Percentiles rank a stretch among this genome's conserved stretches.
phyloP scores from a whole-genome alignment of 1,284 basidiomycete species.

The Ceratobasidium theobromae region DNA sequence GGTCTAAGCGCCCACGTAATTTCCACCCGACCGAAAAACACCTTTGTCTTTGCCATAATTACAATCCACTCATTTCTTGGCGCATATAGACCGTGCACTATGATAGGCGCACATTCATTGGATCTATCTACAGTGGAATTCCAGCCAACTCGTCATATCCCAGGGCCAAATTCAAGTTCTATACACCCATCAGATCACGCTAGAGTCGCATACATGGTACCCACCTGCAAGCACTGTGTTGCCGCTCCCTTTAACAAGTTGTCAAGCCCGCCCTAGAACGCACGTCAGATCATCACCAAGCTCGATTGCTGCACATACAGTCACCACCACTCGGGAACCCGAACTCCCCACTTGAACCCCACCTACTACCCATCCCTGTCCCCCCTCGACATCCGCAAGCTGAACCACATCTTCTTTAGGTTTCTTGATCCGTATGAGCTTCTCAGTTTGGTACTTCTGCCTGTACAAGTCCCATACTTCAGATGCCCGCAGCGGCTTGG shows the following conservation, averaged over 20 bases:
- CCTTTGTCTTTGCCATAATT: too few relatives aligned
- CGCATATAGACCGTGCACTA: too few relatives aligned
- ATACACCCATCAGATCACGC: constrained; percentile 29
- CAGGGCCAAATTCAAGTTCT: constrained; percentile 95
- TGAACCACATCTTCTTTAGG: constrained; percentile 60
- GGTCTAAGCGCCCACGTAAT: too few relatives aligned
- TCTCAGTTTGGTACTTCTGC: constrained; percentile 75
- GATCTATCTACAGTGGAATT: constrained; percentile 56
- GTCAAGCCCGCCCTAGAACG: constrained; percentile 78
- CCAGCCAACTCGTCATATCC: constrained; percentile 91
- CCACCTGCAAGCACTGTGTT: constrained; percentile 92
- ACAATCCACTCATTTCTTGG: too few relatives aligned
- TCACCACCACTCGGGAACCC: constrained; percentile 87
- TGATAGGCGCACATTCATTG: too few relatives aligned
- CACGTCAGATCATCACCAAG: constrained; percentile 30
- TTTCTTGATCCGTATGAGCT: constrained; percentile 65
- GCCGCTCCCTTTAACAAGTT: constrained; percentile 97
- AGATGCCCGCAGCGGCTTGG: constrained; percentile 60
- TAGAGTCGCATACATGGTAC: constrained; percentile 37
- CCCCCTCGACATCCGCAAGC: constrained; percentile 72
- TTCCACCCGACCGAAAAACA: too few relatives aligned
- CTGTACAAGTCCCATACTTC: constrained; percentile 78
- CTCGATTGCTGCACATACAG: constrained; percentile 55
- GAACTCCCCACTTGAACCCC: constrained; percentile 92
- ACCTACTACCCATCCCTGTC: constrained; percentile 89